A percentile compares a stretch with the other conserved stretches of the same genome.
These are phyloP conservation scores for Chlorella sorokiniana DNA, from an alignment of 139 green algal genomes.

Conservation along the genomic window DNA sequence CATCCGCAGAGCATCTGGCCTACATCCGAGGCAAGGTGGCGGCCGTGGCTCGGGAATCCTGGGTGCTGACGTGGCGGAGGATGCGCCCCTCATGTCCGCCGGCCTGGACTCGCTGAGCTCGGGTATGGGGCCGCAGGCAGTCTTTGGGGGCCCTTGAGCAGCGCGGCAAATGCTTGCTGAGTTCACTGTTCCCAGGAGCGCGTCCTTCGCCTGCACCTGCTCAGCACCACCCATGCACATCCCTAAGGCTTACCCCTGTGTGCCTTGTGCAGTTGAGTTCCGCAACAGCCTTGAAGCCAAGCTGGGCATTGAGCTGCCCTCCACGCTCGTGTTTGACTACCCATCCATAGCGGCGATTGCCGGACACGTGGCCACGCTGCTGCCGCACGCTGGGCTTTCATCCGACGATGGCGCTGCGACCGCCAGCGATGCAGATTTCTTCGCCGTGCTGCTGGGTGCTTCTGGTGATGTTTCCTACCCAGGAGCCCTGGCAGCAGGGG, in stretches of 20 bases:
- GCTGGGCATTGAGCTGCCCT: slow-evolving; percentile 58
- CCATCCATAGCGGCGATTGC: slow-evolving; percentile 41
- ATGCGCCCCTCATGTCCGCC: slow-evolving; percentile 48
- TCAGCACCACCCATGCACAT: no score
- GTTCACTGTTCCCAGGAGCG: no score
- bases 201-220: no score
- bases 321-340: slow-evolving; percentile 70
- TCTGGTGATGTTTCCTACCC: not conserved
- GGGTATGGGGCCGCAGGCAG: not conserved
- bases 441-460: not conserved
- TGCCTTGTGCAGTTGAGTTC: slow-evolving; percentile 67
- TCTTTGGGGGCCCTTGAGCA: not conserved
- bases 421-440: not conserved
- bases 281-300: slow-evolving; percentile 48
- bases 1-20: slow-evolving; percentile 10
- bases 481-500: not conserved
- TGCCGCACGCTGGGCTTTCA: not conserved
- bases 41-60: slow-evolving; percentile 22
- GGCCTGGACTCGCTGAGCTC: slow-evolving; percentile 62
- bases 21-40: slow-evolving; percentile 27
- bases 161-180: no score
- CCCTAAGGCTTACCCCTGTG: not conserved
- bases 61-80: slow-evolving; percentile 2
- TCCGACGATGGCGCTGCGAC: not conserved
- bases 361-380: slow-evolving; percentile 8